Evolutionary conservation across 2,329 filamentous ascomycete genomes (phyloP), one percentile per base, ranked within the genome.

Genomic region (Incumbomyces lentus): DNA sequence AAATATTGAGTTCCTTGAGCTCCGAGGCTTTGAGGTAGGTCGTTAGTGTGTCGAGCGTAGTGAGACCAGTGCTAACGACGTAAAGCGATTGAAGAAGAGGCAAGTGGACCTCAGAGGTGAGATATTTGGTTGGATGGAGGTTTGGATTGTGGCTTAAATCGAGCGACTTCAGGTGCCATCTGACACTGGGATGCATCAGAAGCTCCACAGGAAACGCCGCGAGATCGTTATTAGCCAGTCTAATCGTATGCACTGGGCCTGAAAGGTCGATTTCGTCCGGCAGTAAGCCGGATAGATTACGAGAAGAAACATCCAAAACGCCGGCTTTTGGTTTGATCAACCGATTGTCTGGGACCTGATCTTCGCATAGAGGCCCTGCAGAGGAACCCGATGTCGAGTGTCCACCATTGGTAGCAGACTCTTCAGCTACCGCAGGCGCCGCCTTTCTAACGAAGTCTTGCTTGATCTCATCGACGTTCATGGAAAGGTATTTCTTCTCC

Each of bases 401-500:
- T 2, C 62, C 65, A 48, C 68, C 64, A 33, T 67, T 64, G 3
- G 65, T 67, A 17, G 62, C 62, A 26, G 66, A 64, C 3, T 64
- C 66, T 13, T 62, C 63, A 45, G 64, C 55, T 18, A 54, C 67
- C 26, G 67, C 66, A 46, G 77, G 60, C 80, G 76, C 50, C 89
- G 67, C 19, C 86, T 77, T 31, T 74, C 74, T 16, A 76, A 74
- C 36, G 95, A 67, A 33, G 36, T 81, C 78, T 35, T 77, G 75
- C 64, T 94, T 95, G 51, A 96, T 69, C 45, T 92, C 84, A 12
- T 87, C 84, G 0, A 85, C 88, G 17, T 76, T 75, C 67, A 93
- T 85, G 1, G 78, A 83, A 12, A 89, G 71, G 55, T 92, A 87
- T 61, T 88, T 95, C 61, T 84, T 88, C 61, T 95, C 88, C 12